Conservation (phyloP, 2,329 filamentous ascomycete genomes). For the Leptosphaerulina australis region DNA sequence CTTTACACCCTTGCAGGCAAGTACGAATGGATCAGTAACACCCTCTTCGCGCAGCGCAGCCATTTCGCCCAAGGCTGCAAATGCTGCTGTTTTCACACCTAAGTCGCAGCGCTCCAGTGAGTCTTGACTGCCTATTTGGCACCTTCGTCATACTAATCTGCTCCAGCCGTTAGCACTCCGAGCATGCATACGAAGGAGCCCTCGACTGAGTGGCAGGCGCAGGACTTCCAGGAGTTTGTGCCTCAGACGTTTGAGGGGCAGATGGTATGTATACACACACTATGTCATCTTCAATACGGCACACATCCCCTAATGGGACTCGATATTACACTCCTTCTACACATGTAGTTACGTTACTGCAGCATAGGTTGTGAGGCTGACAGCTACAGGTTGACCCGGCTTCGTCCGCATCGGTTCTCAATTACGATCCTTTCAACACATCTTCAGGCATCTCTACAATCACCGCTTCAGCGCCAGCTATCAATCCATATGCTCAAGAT, state of each 20-base stretch:
- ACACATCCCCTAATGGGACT: background rate
- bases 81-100: conserved; percentile 83
- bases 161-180: conserved; percentile 51
- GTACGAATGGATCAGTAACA: conserved; percentile 54
- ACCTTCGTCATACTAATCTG: conserved; percentile 22
- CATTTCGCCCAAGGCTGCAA: conserved; percentile 89
- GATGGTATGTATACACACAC: conserved; percentile 51
- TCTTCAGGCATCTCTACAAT: conserved; percentile 43
- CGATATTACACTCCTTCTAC: background rate
- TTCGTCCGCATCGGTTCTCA: conserved; percentile 39
- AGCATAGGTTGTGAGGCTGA: background rate
- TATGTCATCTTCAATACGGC: background rate
- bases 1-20: conserved; percentile 74
- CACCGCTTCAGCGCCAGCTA: conserved; percentile 43
- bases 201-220: conserved; percentile 55
- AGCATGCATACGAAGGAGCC: conserved; percentile 54
- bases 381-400: conserved; percentile 41
- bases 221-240: conserved; percentile 60
- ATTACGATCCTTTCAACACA: conserved; percentile 55
- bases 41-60: conserved; percentile 69
- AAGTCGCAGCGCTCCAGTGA: conserved; percentile 58
- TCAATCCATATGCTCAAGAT: conserved; percentile 78
- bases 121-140: conserved; percentile 22
- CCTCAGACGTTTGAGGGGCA: conserved; percentile 61
- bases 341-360: background rate